These are phyloP conservation scores for Thuja plicata DNA, from an alignment of 83 land plant species.

Conservation along the genomic window DNA sequence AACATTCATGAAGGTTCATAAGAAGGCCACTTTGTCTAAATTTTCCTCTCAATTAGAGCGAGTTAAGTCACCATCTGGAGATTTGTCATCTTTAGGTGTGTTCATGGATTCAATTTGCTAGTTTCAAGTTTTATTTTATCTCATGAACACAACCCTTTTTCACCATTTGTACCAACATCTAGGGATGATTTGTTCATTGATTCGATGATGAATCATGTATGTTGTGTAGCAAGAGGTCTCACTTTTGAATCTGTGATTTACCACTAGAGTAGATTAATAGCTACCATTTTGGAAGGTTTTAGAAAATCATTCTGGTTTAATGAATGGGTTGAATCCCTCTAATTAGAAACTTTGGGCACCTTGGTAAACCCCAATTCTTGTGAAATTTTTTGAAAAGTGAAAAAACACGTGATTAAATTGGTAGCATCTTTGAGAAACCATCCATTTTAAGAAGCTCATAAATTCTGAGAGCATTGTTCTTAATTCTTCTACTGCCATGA, in stretches of 20 bases:
- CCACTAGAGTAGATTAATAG: neutral
- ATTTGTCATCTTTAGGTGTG: too few species aligned
- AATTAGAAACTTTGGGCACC: neutral
- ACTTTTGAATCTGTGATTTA: neutral
- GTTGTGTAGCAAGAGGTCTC: neutral
- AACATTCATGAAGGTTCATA: slow-evolving; percentile 84
- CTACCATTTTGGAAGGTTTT: neutral
- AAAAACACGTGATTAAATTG: too few species aligned
- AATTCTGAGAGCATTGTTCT: too few species aligned
- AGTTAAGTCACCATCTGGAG: slow-evolving; percentile 50
- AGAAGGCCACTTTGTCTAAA: slow-evolving; percentile 47
- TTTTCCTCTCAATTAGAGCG: slow-evolving; percentile 64
- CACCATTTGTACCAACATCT: too few species aligned
- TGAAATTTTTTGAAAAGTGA: too few species aligned
- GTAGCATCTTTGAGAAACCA: too few species aligned
- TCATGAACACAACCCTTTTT: too few species aligned
- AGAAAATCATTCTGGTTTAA: neutral
- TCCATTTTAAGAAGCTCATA: too few species aligned
- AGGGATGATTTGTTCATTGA: neutral
- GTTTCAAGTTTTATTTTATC: too few species aligned
- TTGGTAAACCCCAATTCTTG: neutral
- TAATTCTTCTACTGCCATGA: too few species aligned
- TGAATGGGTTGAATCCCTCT: neutral
- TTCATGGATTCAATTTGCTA: too few species aligned
- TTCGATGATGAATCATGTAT: neutral